Evolutionary conservation across 306 rosid genomes (phyloP).

Genomic region (Ormosia semicastrata): DNA sequence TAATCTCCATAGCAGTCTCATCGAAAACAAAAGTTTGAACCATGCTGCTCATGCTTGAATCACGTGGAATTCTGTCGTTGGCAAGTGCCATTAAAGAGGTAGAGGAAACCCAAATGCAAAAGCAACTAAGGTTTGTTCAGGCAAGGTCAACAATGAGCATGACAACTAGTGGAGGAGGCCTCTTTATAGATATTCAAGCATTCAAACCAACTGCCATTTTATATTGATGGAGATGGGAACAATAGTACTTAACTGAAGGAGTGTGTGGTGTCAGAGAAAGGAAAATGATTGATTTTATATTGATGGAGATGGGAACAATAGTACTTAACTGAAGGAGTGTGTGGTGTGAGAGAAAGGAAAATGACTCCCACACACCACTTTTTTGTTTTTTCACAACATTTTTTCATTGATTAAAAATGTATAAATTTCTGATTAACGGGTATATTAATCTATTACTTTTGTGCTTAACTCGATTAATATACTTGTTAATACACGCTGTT

Average conservation of each 20-base stretch:
- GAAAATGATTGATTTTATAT: too few relatives aligned
- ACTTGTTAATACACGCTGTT: too few relatives aligned
- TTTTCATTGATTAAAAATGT: too few relatives aligned
- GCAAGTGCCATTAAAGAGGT: constrained; percentile 48
- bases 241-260: constrained; percentile 5
- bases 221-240: constrained; percentile 29
- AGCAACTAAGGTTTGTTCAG: constrained; percentile 2
- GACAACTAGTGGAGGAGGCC: constrained; percentile 23
- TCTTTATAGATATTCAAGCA: constrained; percentile 49
- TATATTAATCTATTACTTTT: too few relatives aligned
- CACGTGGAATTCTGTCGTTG: constrained; percentile 38
- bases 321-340: neutral
- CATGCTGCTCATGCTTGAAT: constrained; percentile 27
- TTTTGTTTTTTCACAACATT: too few relatives aligned
- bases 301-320: constrained; percentile 32
- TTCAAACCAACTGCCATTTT: constrained; percentile 21
- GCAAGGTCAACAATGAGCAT: constrained; percentile 18
- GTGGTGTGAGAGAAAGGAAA: too few relatives aligned
- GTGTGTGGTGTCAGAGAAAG: too few relatives aligned
- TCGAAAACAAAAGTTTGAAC: constrained; percentile 30
- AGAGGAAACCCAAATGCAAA: neutral
- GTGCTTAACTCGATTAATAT: too few relatives aligned
- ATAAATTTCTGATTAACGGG: too few relatives aligned
- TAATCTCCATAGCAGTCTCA: neutral
- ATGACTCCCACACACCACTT: too few relatives aligned